A percentile compares a stretch with the other conserved stretches of the same genome.
Evolutionary conservation across 305 asterid genomes (phyloP).

Genomic region (Nicotiana rustica): DNA sequence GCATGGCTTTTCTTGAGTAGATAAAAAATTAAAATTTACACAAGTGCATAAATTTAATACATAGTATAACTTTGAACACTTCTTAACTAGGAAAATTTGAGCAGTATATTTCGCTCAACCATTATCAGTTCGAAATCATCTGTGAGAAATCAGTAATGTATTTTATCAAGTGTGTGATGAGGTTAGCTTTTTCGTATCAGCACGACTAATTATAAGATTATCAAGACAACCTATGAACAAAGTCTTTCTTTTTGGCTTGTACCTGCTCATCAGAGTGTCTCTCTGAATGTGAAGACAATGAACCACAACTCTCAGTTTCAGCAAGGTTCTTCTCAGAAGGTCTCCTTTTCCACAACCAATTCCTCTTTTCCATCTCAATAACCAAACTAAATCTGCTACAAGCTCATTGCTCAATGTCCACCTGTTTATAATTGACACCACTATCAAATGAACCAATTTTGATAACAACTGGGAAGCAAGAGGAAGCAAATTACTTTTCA

Average conservation of each 20-base stretch:
- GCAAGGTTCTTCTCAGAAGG: constrained; percentile 71
- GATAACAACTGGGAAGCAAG: background rate
- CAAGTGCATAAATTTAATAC: background rate
- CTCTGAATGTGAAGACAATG: constrained; percentile 77
- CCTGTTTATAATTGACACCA: constrained; percentile 6
- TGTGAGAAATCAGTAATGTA: background rate
- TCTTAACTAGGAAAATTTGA: background rate
- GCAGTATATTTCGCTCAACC: background rate
- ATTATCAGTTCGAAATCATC: background rate
- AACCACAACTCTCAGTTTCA: constrained; percentile 79
- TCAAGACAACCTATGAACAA: background rate
- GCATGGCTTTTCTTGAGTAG: background rate
- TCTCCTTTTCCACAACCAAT: constrained; percentile 81
- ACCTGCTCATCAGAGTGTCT: constrained; percentile 87
- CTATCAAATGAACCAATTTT: background rate
- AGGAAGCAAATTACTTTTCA: background rate
- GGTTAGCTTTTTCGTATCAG: background rate
- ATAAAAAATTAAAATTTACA: background rate
- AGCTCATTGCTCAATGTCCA: constrained; percentile 28
- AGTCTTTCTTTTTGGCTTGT: background rate
- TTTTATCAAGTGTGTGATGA: background rate
- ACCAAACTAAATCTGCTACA: constrained; percentile 22
- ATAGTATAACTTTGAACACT: background rate
- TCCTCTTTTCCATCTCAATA: constrained; percentile 68
- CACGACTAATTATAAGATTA: background rate